These are phyloP conservation scores for Aspergillus ochraceoroseus DNA, from an alignment of 2,329 filamentous ascomycete genomes.

Conservation along the genomic window DNA sequence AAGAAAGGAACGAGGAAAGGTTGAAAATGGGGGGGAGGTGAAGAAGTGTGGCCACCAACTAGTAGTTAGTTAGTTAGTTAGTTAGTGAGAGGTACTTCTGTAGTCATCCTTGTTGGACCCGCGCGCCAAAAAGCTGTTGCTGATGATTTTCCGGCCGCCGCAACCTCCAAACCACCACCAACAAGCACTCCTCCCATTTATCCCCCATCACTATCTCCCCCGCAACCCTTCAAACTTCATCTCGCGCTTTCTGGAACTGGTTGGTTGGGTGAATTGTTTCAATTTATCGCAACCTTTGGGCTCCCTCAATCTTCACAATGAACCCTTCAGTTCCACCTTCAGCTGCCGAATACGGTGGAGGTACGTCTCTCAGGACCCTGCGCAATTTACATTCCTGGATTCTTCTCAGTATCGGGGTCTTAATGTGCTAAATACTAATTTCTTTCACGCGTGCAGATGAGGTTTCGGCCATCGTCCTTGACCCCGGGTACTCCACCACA, in stretches of 20 bases:
- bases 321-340: constrained; percentile 45
- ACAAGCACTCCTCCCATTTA: not conserved
- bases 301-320: constrained; percentile 27
- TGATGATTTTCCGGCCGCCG: constrained; percentile 9
- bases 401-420: not conserved
- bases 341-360: constrained; percentile 48
- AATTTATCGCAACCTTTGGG: not conserved
- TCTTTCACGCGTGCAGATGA: constrained; percentile 61
- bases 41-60: too few relatives aligned
- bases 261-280: not conserved
- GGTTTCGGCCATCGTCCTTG: constrained; percentile 92
- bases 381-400: constrained; percentile 4
- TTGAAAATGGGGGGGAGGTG: not conserved
- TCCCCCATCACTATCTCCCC: not conserved
- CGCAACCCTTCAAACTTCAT: not conserved
- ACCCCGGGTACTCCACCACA: constrained; percentile 84
- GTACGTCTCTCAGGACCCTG: constrained; percentile 32
- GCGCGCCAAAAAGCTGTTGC: constrained; percentile 2
- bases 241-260: not conserved
- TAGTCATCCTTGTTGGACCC: constrained; percentile 8
- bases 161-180: not conserved
- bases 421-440: constrained; percentile 9
- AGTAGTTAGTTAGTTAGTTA: too few relatives aligned
- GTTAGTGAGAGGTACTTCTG: not conserved
- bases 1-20: not conserved